Conservation (phyloP, 352 stramenopile species). For the Phytophthora brassicae region DNA sequence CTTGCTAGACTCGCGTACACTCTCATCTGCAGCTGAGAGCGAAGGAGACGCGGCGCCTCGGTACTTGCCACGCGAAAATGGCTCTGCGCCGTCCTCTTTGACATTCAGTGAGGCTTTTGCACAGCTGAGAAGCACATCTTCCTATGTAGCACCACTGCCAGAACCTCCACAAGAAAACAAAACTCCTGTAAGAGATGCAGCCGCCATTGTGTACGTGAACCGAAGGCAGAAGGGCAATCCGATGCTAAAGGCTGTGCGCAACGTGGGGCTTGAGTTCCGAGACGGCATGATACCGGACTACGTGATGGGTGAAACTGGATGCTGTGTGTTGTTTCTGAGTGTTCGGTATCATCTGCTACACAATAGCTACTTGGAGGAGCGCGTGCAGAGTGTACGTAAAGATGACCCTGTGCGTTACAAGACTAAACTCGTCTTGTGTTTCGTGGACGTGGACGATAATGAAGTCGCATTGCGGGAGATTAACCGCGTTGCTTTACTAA, state of each 20-base stretch:
- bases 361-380: constrained; percentile 89
- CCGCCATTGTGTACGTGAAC: constrained; percentile 69
- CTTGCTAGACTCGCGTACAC: constrained; percentile 48
- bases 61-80: constrained; percentile 40
- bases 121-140: constrained; percentile 52
- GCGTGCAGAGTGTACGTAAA: constrained; percentile 88
- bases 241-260: constrained; percentile 91
- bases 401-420: constrained; percentile 76
- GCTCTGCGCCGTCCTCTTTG: constrained; percentile 16
- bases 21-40: constrained; percentile 9
- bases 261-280: constrained; percentile 92
- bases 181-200: constrained; percentile 38
- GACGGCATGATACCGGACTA: constrained; percentile 94
- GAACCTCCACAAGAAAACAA: constrained; percentile 6
- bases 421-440: constrained; percentile 91
- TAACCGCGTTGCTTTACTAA: constrained; percentile 91
- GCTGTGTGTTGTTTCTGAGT: constrained; percentile 92
- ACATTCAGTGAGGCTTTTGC: constrained; percentile 66
- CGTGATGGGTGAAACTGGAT: constrained; percentile 82
- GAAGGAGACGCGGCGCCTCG: constrained; percentile 24
- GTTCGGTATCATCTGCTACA: constrained; percentile 90
- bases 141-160: constrained; percentile 41
- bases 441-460: constrained; percentile 97
- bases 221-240: constrained; percentile 93
- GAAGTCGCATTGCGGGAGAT: constrained; percentile 90